Evolutionary conservation across 2,329 filamentous ascomycete species (phyloP), one percentile per base, ranked within the genome.

Genomic region (Aspergillus brunneoviolaceus): DNA sequence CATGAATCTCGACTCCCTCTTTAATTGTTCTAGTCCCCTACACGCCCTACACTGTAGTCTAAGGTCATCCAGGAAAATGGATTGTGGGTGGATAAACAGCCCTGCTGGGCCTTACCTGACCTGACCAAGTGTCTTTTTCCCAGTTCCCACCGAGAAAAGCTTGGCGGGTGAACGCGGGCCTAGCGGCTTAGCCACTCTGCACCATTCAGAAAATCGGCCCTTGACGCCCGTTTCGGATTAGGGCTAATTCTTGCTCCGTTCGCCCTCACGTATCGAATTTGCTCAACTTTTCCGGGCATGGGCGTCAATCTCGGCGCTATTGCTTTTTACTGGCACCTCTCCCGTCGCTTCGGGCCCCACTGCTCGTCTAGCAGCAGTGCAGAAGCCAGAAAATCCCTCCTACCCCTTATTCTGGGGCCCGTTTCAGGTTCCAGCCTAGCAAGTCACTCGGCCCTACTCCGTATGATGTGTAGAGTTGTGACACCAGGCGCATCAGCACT

Each of bases 401-500:
- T 47, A 6, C 25, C 19, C 39, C 47, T 55, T 48, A 21, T 55
- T 54, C 33, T 48, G 31, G 42, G 45, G 53, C n/a, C 42, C n/a
- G 42, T 55, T 49, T 55, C 42, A 35, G 6, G 11, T 29, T 25
- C 21, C 19, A 33, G 50, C 50, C 27, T 31, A 11, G 52, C 25
- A 23, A 19, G 27, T 49, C 27, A 31, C 33, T 7, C 42, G 14
- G 29, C 39, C 14, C 16, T 45, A 45, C 11, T 2, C 39, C 5
- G 42, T 23, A 25, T 53, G 14, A 14, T 53, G 25, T 29, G 27
- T 29, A 29, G 27, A 9, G 14, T n/a, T 49, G 27, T 33, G 23
- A 49, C 53, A 48, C 27, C 33, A 31, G 27, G 53, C 53, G 53
- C 48, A 33, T 55, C 53, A 55, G 21, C 42, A 49, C 11, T 12